Base-by-base conservation (phyloP, 2,329 filamentous ascomycete species). In the Exophiala viscosa region DNA sequence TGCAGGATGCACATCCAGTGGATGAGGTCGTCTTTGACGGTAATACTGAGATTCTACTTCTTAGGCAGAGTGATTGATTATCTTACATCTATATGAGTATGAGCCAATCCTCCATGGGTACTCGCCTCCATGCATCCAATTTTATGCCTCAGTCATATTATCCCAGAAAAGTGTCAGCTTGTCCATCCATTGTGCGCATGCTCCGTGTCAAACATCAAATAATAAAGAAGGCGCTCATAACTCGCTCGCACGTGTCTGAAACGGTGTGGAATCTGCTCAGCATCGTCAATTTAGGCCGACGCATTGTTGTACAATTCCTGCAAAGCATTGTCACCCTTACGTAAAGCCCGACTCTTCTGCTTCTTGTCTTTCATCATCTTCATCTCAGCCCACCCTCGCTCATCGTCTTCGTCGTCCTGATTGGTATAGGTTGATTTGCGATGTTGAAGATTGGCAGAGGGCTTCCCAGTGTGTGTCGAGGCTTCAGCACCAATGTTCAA, bases 381-480 rank as follows among this genome's bases (percentile, higher is more conserved):
- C 74, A 77, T 75, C 52, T 76, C 71, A n/a, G 73, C 70, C 75
- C 75, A 77, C 5, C 68, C 75, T 62, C 74, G 69, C 14, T 76
- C 75, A 20, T 77, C 74, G 49, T 77, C 69, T 1, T 76, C 74
- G n/a, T 77, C 74, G 9, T 74, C 70, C 4, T 52, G 57, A 15
- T 57, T 54, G 5, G 54, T 17, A 61, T 64, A 8, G 54, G 60
- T 54, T 8, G 60, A 57, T 43, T 58, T 59, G 17, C 60, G 43
- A 14, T 57, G 64, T 3, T 66, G 59, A 36, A 66, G 70, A 38
- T 55, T 60, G 5, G 53, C 48, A 1, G 64, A 58, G 6, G 65
- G 53, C 14, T 57, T 62, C 10, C 61, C 46, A 8, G 60, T 60
- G 8, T 67, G 54, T 9, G 62, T 61, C 10, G 63, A 34, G 20